Base-by-base conservation (phyloP, 1,284 basidiomycete species). In the Cutaneotrichosporon curvatum region DNA sequence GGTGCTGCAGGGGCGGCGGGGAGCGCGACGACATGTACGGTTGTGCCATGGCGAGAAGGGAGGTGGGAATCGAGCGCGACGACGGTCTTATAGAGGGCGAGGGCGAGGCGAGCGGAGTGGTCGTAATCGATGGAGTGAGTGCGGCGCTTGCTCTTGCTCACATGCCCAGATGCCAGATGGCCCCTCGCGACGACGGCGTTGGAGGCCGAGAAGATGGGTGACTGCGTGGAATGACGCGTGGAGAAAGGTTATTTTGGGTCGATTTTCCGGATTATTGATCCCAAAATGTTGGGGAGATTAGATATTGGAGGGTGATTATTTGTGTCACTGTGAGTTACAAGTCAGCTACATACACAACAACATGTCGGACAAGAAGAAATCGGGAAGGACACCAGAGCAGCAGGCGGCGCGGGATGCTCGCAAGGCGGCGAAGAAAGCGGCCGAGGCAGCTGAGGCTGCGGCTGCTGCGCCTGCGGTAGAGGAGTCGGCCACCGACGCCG, bases 1-100 rank as follows among this genome's bases (percentile, higher is more conserved):
- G 87, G 65, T 92, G 87, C 50, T 87, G 83, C 2, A 91, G 78
- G 1, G 85, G 87, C 3, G 86, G 85, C 0, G 86, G 86, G 0
- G 85, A 87, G 43, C 75, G 73, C 12, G 75, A 78, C 50, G 57
- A 59, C 48, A 62, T 65, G 60, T 65, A 69, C 40, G 58, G 62
- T 19, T 43, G 43, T 11, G 66, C 55, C 65, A 65, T 67, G 31
- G 34, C 16, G 15, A 16, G 33, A 14, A 32, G 12, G 22, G 23
- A 15, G 8, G 23, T 5, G 10, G 23, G 10, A 20, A 21, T 23
- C 20, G 43, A 20, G 14, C 4, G 33, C 10, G 23, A 38, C 19
- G 36, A 4, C 39, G 20, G 22, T n/a, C n/a, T n/a, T n/a, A n/a
- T n/a, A n/a, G n/a, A n/a, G n/a, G n/a, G n/a, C n/a, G n/a, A n/a